Conservation (phyloP, 345 rosid genomes). For the Moricandia arvensis region DNA sequence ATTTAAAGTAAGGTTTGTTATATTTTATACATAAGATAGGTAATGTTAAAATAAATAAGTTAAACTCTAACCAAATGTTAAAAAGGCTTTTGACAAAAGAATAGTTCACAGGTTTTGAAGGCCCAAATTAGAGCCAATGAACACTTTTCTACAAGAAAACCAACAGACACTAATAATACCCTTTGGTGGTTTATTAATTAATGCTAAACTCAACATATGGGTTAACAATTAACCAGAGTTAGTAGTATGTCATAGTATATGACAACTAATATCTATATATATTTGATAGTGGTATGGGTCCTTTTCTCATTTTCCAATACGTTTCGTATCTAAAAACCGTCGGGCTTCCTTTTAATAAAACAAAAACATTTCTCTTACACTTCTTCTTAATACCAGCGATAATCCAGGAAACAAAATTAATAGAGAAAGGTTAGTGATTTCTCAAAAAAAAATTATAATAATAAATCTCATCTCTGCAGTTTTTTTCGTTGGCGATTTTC, state of each 20-base stretch:
- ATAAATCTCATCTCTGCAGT: not conserved
- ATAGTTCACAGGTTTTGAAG: constrained; percentile 46
- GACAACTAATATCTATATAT: not conserved
- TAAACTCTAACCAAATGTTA: no score
- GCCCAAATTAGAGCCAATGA: not conserved
- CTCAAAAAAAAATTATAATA: not conserved
- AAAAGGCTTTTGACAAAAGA: constrained; percentile 42
- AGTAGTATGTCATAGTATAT: no score
- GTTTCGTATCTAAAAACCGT: not conserved
- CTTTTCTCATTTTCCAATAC: not conserved
- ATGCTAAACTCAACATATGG: constrained; percentile 1
- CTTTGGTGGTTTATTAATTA: not conserved
- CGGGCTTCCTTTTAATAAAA: not conserved
- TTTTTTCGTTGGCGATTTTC: constrained; percentile 7
- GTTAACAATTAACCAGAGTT: not conserved
- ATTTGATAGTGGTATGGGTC: not conserved
- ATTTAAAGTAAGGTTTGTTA: no score
- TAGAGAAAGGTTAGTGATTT: constrained; percentile 24
- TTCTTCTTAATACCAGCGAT: not conserved
- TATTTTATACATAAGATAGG: no score
- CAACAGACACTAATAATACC: not conserved
- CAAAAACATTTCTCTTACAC: not conserved
- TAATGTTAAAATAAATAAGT: no score
- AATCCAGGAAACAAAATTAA: not conserved
- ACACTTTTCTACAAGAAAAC: not conserved